These are phyloP conservation scores for Microascus cirrosus DNA, from an alignment of 2,329 filamentous ascomycete genomes.

Conservation along the genomic window DNA sequence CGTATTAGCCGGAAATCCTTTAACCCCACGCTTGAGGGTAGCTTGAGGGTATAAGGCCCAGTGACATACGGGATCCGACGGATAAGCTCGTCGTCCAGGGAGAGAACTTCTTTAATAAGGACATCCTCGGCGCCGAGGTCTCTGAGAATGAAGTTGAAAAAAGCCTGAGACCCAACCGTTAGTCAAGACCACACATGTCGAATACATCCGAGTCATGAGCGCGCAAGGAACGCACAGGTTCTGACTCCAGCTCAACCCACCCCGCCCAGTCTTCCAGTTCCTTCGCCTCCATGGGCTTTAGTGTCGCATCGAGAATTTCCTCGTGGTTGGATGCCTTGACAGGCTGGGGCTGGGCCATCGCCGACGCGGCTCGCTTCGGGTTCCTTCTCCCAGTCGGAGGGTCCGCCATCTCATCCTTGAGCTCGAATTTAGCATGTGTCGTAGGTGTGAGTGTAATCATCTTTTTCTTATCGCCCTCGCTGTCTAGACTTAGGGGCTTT, in stretches of 20 bases:
- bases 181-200: neutral
- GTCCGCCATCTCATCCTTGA: neutral
- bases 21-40: neutral
- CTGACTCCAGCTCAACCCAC: slow-evolving; percentile 80
- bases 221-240: slow-evolving; percentile 47
- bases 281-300: slow-evolving; percentile 33
- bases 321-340: slow-evolving; percentile 13
- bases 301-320: slow-evolving; percentile 31
- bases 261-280: slow-evolving; percentile 55
- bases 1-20: neutral
- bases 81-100: slow-evolving; percentile 56
- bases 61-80: slow-evolving; percentile 46
- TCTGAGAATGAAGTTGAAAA: slow-evolving; percentile 76
- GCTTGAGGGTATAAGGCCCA: no score
- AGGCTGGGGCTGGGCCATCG: neutral
- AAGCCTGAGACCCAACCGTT: slow-evolving; percentile 37
- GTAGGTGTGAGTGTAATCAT: neutral
- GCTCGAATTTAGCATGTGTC: neutral
- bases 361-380: slow-evolving; percentile 5
- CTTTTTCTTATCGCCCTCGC: neutral
- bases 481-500: neutral
- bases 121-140: slow-evolving; percentile 66
- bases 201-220: neutral
- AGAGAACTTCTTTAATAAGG: slow-evolving; percentile 66
- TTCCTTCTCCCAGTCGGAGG: neutral